Conservation (phyloP, 257 asterid species). For the Rubia yunnanensis region DNA sequence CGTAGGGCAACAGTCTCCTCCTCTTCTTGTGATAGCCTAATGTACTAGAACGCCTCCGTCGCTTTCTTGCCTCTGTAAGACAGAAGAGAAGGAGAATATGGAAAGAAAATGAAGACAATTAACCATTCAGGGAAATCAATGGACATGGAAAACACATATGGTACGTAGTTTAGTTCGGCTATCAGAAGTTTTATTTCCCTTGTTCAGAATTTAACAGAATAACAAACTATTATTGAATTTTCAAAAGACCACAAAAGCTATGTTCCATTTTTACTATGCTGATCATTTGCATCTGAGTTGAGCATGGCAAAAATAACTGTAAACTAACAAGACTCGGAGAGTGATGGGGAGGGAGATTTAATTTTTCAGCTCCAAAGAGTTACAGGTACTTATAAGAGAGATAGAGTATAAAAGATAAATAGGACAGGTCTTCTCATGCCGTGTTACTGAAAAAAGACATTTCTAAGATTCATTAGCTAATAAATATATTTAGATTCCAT, state of each 20-base stretch:
- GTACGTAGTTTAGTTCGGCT: neutral
- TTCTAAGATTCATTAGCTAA: neutral
- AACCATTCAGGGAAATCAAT: neutral
- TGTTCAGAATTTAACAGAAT: neutral
- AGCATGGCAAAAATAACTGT: neutral
- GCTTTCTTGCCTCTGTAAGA: constrained; percentile 48
- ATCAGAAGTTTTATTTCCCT: neutral
- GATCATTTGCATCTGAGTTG: neutral
- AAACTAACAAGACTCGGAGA: neutral
- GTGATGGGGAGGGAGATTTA: too few species aligned
- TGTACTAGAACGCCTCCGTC: constrained; percentile 48
- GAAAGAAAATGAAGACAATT: constrained; percentile 2
- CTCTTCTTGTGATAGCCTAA: constrained; percentile 61
- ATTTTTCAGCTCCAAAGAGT: too few species aligned
- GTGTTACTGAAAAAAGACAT: neutral
- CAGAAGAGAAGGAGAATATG: neutral
- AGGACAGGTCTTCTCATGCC: neutral
- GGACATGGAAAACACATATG: neutral
- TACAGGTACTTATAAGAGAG: too few species aligned
- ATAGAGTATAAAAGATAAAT: neutral
- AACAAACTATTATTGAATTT: neutral
- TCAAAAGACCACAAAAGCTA: neutral
- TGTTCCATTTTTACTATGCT: neutral
- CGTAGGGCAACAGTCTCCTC: constrained; percentile 56
- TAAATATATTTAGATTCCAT: neutral